A percentile compares a stretch with the other conserved stretches of the same genome.
phyloP scores from a whole-genome alignment of 2,329 filamentous ascomycete species.

The Hypoxylon sp. region DNA sequence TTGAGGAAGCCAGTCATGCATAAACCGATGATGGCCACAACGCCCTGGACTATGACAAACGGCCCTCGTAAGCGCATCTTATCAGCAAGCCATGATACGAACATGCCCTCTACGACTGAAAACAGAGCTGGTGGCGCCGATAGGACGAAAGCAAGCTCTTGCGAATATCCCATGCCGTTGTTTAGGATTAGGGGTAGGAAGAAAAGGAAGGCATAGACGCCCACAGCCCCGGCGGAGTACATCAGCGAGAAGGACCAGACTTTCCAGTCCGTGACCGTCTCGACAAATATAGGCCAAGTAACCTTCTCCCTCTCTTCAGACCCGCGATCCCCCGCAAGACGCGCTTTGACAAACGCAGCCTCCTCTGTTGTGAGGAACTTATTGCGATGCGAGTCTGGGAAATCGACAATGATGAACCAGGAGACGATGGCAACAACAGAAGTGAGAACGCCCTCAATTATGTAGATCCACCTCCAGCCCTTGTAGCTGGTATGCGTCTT shows the following conservation, averaged over 20 bases:
- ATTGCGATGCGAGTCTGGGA: slow-evolving; percentile 56
- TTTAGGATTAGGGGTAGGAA: slow-evolving; percentile 45
- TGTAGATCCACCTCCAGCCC: slow-evolving; percentile 64
- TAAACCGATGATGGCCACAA: slow-evolving; percentile 42
- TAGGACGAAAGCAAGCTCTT: slow-evolving; percentile 50
- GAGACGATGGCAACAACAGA: slow-evolving; percentile 46
- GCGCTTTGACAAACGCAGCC: slow-evolving; percentile 47
- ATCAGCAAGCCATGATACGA: slow-evolving; percentile 52
- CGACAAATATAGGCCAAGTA: slow-evolving; percentile 37
- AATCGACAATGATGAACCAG: slow-evolving; percentile 62
- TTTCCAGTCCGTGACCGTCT: slow-evolving; percentile 42
- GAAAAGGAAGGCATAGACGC: slow-evolving; percentile 46
- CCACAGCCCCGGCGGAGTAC: slow-evolving; percentile 43
- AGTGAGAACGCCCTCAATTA: slow-evolving; percentile 57
- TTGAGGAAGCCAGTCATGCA: slow-evolving; percentile 45
- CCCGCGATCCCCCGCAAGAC: slow-evolving; percentile 49
- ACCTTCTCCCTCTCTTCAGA: slow-evolving; percentile 37
- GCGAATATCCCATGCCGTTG: slow-evolving; percentile 42
- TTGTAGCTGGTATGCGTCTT: slow-evolving; percentile 55
- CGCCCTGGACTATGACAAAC: slow-evolving; percentile 40
- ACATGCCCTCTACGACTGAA: slow-evolving; percentile 51
- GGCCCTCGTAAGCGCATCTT: slow-evolving; percentile 45
- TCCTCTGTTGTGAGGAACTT: slow-evolving; percentile 59
- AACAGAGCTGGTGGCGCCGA: slow-evolving; percentile 54
- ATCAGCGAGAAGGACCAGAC: slow-evolving; percentile 44